A percentile compares a stretch with the other conserved stretches of the same genome.
These are phyloP conservation scores for Astrocystis sublimbata DNA, from an alignment of 495 filamentous ascomycete genomes.

Conservation along the genomic window DNA sequence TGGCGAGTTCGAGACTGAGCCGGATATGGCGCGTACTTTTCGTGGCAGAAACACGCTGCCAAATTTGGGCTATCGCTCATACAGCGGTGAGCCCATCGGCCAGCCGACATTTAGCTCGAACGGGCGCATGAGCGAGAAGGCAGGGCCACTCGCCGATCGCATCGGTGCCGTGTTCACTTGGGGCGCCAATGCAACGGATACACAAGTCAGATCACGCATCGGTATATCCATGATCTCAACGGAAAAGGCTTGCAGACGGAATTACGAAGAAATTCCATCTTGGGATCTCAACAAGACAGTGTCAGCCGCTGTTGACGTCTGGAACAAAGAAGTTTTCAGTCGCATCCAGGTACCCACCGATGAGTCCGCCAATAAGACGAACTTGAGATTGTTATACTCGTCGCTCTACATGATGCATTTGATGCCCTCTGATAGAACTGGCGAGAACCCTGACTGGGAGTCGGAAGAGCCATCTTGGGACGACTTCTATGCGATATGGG, in stretches of 20 bases:
- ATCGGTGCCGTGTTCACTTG: constrained; percentile 41
- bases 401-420: constrained; percentile 68
- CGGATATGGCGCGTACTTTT: constrained; percentile 14
- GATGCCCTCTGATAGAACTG: constrained; percentile 67
- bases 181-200: constrained; percentile 19
- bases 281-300: constrained; percentile 48
- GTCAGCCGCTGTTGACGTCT: constrained; percentile 46
- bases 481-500: constrained; percentile 56
- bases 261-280: constrained; percentile 54
- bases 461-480: constrained; percentile 64
- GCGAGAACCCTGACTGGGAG: constrained; percentile 66
- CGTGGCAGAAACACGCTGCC: constrained; percentile 34
- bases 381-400: constrained; percentile 59
- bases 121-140: background rate
- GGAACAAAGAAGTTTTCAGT: constrained; percentile 62
- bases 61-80: constrained; percentile 19
- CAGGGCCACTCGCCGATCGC: constrained; percentile 4
- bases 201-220: constrained; percentile 58
- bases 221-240: constrained; percentile 68
- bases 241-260: constrained; percentile 59
- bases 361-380: constrained; percentile 44
- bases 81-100: constrained; percentile 14
- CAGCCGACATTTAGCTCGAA: constrained; percentile 20
- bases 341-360: constrained; percentile 55
- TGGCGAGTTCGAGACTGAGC: constrained; percentile 55